Evolutionary conservation across 257 asterid genomes (phyloP).

Genomic region (Galeopsis tetrahit): DNA sequence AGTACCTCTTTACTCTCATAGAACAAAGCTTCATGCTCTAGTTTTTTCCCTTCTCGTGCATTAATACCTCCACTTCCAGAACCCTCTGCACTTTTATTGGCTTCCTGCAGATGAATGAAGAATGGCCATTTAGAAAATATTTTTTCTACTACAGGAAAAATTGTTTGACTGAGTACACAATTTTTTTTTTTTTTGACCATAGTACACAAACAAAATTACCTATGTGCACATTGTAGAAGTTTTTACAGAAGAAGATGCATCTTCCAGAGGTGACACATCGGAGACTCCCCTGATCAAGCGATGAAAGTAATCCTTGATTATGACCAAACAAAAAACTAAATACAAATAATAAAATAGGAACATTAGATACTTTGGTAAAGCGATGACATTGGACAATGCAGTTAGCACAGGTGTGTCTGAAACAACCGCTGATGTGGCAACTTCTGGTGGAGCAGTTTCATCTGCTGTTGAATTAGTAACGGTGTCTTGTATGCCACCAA

Average conservation of each 20-base stretch:
- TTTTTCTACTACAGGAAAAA: constrained; percentile 17
- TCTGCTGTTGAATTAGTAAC: constrained; percentile 46
- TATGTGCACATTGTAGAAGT: constrained; percentile 46
- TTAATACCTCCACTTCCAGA: constrained; percentile 40
- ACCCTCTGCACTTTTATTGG: constrained; percentile 44
- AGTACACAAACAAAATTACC: constrained; percentile 44
- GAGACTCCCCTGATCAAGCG: constrained; percentile 53
- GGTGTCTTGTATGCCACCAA: constrained; percentile 43
- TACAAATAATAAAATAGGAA: constrained; percentile 29
- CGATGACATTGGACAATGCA: constrained; percentile 38
- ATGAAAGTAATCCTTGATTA: constrained; percentile 27
- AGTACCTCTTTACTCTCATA: constrained; percentile 87
- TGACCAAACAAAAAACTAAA: neutral
- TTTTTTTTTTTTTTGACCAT: too few relatives aligned
- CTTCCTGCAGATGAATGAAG: constrained; percentile 54
- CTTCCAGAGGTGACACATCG: constrained; percentile 50
- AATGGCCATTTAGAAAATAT: neutral
- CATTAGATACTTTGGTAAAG: constrained; percentile 52
- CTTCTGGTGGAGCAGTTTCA: constrained; percentile 47
- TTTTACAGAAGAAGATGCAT: constrained; percentile 42
- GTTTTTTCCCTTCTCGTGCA: constrained; percentile 54
- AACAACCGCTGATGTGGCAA: constrained; percentile 44
- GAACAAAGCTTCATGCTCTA: constrained; percentile 57
- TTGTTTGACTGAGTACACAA: constrained; percentile 15
- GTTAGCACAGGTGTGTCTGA: constrained; percentile 45